Base-by-base conservation (phyloP, 768 basidiomycete genomes). In the Tricholoma matsutake region DNA sequence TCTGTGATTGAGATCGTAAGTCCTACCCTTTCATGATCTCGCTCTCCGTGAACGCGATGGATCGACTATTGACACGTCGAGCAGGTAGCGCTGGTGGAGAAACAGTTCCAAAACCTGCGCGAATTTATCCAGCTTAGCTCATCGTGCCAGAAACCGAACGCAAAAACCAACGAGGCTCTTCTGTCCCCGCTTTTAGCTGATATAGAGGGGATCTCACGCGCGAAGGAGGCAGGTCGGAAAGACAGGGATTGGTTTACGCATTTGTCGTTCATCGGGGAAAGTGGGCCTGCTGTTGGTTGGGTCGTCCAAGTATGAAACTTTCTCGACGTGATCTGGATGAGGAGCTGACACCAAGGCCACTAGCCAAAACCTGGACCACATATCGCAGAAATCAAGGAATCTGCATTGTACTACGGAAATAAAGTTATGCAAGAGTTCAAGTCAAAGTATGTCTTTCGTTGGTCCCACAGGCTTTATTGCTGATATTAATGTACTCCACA, bases 371-470 rank as follows among this genome's bases (percentile, higher is more conserved):
- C 96, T 1, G 92, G 82, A 4, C 84, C 89, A 25, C 89, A 83
- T 64, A 79, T 98, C n/a, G 78, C 74, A 16, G 92, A 95, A 54
- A 83, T 90, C 73, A 96, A 91, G 74, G 94, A 98, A 25, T 85
- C 91, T 3, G 84, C 89, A 10, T 81, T 85, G 69, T 99, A 93
- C 76, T 98, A 94, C 72, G 88, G 87, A 1, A 93, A 97, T 74
- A 86, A 88, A 61, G 83, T 98, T 51, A 87, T 94, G 74, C 93
- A 94, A 73, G 93, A 96, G 64, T 93, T 83, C 81, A 98, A 94
- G 73, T 92, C 93, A 6, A 93, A 92, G 96, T 94, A 61, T 60
- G 90, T 37, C 47, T 47, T 20, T n/a, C 2, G 22, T 39, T 52
- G 39, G 41, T 45, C 3, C 47, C 29, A n/a, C 22, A 51, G 20